These are phyloP conservation scores for Eucalyptus microcorys DNA, from an alignment of 345 rosid genomes.

Conservation along the genomic window DNA sequence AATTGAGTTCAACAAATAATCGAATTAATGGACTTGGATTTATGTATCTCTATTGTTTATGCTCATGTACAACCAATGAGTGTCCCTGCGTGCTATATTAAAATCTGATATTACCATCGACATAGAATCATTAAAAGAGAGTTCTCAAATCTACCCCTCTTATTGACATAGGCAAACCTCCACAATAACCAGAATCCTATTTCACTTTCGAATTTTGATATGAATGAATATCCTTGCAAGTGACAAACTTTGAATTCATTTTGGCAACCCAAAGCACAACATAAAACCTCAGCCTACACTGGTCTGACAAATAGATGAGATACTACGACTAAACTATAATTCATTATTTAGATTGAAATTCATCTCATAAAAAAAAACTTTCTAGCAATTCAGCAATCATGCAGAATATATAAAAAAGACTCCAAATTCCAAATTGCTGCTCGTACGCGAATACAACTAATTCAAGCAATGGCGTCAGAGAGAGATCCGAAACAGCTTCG, in stretches of 20 bases:
- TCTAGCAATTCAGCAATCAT: neutral
- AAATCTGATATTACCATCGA: neutral
- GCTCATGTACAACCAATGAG: neutral
- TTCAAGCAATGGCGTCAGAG: neutral
- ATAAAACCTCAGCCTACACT: neutral
- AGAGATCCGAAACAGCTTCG: neutral
- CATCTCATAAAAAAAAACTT: neutral
- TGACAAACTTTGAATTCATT: neutral
- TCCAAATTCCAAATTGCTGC: neutral
- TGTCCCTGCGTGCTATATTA: neutral
- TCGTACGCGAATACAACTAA: neutral
- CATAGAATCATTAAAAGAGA: neutral
- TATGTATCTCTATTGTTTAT: neutral
- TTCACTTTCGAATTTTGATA: neutral
- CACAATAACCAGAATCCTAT: neutral
- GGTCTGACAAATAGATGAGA: neutral
- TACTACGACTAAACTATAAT: neutral
- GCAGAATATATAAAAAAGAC: neutral
- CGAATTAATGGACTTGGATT: neutral
- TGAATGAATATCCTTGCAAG: neutral
- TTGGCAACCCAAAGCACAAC: neutral
- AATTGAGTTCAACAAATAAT: neutral
- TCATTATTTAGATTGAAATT: neutral
- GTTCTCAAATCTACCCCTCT: neutral
- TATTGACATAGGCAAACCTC: neutral